phyloP scores from a whole-genome alignment of 805 yeast species.

The Saccharomycopsis olivae region DNA sequence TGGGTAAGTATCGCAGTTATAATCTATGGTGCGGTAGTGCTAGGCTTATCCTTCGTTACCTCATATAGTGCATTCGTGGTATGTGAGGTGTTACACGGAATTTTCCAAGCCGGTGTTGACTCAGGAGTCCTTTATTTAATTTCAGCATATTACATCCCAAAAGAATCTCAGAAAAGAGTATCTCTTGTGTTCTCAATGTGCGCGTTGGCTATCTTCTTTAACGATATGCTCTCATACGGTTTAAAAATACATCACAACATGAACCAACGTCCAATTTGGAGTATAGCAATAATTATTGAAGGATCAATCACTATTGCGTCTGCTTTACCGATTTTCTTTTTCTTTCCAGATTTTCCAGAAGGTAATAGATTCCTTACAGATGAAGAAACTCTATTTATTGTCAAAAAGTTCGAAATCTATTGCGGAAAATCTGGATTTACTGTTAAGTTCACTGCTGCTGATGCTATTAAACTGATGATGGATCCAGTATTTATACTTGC shows the following conservation, averaged over 20 bases:
- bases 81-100: constrained; percentile 55
- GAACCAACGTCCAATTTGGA: constrained; percentile 38
- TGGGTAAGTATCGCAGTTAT: constrained; percentile 53
- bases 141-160: constrained; percentile 38
- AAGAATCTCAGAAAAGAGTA: constrained; percentile 59
- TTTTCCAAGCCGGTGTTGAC: constrained; percentile 61
- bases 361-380: constrained; percentile 27
- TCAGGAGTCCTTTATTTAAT: constrained; percentile 67
- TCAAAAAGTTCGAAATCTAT: constrained; percentile 18
- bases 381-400: constrained; percentile 32
- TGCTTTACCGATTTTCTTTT: constrained; percentile 26
- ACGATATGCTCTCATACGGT: constrained; percentile 60
- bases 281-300: constrained; percentile 41
- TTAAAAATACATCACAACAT: constrained; percentile 37
- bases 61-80: constrained; percentile 48
- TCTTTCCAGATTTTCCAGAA: constrained; percentile 42
- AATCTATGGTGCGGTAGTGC: constrained; percentile 49
- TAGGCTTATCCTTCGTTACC: constrained; percentile 52
- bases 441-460: not conserved
- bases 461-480: not conserved
- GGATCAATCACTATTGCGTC: constrained; percentile 28
- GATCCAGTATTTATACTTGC: not conserved
- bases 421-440: constrained; percentile 23
- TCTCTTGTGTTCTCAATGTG: constrained; percentile 57
- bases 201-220: constrained; percentile 66